Conservation (phyloP, 352 stramenopile species). For the Pythium folliculosum region DNA sequence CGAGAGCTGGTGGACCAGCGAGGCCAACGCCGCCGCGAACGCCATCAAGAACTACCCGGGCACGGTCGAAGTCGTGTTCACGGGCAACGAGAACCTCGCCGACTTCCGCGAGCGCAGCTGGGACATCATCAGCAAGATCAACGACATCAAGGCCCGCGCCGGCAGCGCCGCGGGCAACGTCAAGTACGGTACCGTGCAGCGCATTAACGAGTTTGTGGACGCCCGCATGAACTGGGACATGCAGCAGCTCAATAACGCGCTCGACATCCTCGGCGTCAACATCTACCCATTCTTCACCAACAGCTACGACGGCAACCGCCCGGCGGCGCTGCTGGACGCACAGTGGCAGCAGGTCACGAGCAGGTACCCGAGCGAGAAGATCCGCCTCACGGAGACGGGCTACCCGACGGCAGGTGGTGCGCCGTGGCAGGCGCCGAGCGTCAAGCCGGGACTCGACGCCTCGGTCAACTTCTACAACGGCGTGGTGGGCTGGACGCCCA, state of each 20-base stretch:
- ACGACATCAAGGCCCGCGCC: conserved; percentile 32
- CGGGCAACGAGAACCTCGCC: conserved; percentile 45
- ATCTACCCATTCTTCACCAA: conserved; percentile 51
- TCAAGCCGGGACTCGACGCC: conserved; percentile 24
- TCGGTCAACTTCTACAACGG: conserved; percentile 35
- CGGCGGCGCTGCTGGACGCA: conserved; percentile 24
- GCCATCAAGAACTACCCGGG: conserved; percentile 48
- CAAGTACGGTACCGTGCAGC: conserved; percentile 57
- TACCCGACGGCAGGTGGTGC: conserved; percentile 30
- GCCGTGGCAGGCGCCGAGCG: conserved; percentile 20
- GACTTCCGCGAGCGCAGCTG: conserved; percentile 11
- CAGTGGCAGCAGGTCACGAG: conserved; percentile 29
- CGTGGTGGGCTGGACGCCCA: conserved; percentile 34
- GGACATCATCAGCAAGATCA: conserved; percentile 35
- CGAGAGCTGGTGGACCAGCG: conserved; percentile 40
- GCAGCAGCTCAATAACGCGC: conserved; percentile 15
- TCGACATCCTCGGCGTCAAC: conserved; percentile 35
- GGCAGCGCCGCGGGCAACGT: conserved; percentile 34
- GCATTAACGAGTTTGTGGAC: conserved; percentile 11
- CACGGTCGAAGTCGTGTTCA: conserved; percentile 46
- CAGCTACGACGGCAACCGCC: conserved; percentile 30
- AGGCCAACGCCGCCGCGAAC: conserved; percentile 44
- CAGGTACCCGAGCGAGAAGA: conserved; percentile 31
- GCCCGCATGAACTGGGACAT: conserved; percentile 23
- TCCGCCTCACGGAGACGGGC: conserved; percentile 39